Evolutionary conservation across 768 basidiomycete species (phyloP), one percentile per base, ranked within the genome.

Genomic region (Tephrocybe sp.): DNA sequence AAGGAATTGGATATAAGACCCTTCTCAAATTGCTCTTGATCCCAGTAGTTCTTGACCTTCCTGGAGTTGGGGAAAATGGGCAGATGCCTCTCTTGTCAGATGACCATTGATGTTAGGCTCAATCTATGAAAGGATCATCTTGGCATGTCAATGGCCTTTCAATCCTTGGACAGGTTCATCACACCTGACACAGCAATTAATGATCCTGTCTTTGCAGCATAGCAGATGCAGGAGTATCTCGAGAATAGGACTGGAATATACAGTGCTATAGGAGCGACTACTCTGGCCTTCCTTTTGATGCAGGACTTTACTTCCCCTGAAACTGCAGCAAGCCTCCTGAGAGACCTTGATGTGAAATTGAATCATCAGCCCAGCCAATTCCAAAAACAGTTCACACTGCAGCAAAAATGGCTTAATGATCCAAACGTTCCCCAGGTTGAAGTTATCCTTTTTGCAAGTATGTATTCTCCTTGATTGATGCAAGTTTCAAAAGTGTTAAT

Each of bases 31-130:
- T 33, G 8, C 54, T 68, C 26, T 58, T 58, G 20, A 70, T 77
- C 54, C 45, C 51, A 18, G 52, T 60, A 30, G 56, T 63, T 30
- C 53, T 74, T 20, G 68, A 76, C 48, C 62, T 74, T 1, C 71
- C 73, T 3, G 67, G 63, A 15, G 76, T 77, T 36, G 77, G 76
- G 9, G 62, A 67, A 46, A 72, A 75, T 58, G 59, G 77, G 11
- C 50, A 50, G n/a, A 45, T 50, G 33, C 2, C 30, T 41, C 26
- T 33, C 18, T 49, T 15, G 17, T n/a, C 26, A 3, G 34, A 28
- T 32, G 8, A 44, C 20, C 26, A 7, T 12, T 3, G 8, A 11
- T 43, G 11, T 21, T 45, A 12, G 12, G 7, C 12, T 12, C 28
- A 11, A 33, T 45, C 7, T 21, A 11, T 21, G n/a, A n/a, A 21